phyloP scores from a whole-genome alignment of 441 rosid species.

The Capsella rubella region DNA sequence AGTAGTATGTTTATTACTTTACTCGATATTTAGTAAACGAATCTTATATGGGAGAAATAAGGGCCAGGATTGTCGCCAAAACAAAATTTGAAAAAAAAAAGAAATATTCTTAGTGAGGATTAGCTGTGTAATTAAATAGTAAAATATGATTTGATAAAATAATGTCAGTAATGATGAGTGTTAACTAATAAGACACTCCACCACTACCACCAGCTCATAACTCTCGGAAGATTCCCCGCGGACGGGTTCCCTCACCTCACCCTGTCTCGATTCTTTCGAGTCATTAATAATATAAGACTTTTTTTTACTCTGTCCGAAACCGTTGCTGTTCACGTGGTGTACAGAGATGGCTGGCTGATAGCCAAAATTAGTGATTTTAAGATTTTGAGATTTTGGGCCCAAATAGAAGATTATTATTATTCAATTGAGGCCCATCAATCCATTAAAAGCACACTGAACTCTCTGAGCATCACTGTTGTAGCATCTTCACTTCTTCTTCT shows the following conservation, averaged over 20 bases:
- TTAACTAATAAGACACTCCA: slow-evolving; percentile 3
- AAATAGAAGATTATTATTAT: slow-evolving; percentile 6
- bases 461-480: not conserved
- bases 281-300: not conserved
- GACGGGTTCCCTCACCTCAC: slow-evolving; percentile 15
- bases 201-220: slow-evolving; percentile 21
- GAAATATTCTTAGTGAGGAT: not conserved
- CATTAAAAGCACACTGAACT: slow-evolving; percentile 12
- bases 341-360: too few relatives aligned
- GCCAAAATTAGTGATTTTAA: not conserved
- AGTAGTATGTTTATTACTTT: not conserved
- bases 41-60: slow-evolving; percentile 30
- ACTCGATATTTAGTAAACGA: slow-evolving; percentile 1
- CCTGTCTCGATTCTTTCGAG: slow-evolving; percentile 2
- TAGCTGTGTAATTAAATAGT: slow-evolving; percentile 23
- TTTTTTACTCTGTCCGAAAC: not conserved
- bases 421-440: slow-evolving; percentile 18
- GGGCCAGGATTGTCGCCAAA: slow-evolving; percentile 15
- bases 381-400: slow-evolving; percentile 10
- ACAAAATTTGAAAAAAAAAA: not conserved
- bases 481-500: not conserved
- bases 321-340: not conserved
- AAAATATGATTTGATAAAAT: slow-evolving; percentile 18
- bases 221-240: slow-evolving; percentile 31
- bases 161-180: slow-evolving; percentile 14